Conservation (phyloP, 352 stramenopile genomes). For the Globisporangium abappressorium region DNA sequence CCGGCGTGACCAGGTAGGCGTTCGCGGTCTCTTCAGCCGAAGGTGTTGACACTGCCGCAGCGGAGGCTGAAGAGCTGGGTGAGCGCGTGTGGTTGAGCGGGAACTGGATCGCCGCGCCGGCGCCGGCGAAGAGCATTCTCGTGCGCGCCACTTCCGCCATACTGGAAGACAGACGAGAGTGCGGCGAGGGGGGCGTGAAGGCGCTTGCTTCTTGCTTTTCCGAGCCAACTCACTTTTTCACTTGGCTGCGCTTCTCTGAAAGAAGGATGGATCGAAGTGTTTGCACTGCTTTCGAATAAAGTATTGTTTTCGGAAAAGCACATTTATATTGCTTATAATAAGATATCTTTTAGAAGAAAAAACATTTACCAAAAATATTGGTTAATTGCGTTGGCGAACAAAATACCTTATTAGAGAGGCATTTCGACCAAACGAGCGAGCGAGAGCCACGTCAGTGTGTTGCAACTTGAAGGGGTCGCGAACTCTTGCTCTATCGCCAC, state of each 20-base stretch:
- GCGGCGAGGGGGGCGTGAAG: background rate
- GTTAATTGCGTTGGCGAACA: too few relatives aligned
- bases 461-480: constrained; percentile 30
- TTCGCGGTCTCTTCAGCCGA: constrained; percentile 21
- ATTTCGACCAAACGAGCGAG: background rate
- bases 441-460: constrained; percentile 41
- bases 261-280: background rate
- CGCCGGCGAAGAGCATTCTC: constrained; percentile 46
- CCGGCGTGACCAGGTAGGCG: constrained; percentile 72
- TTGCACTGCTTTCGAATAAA: too few relatives aligned
- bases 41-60: constrained; percentile 2
- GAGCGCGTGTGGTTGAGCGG: constrained; percentile 25
- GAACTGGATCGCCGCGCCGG: constrained; percentile 48
- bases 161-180: background rate
- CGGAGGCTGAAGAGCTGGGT: constrained; percentile 3
- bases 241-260: constrained; percentile 4
- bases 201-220: background rate
- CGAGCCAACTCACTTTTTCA: background rate
- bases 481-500: background rate
- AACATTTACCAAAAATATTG: too few relatives aligned
- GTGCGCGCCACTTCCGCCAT: constrained; percentile 32
- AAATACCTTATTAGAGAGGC: background rate
- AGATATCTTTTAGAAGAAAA: too few relatives aligned
- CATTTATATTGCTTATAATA: too few relatives aligned
- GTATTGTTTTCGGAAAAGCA: too few relatives aligned